Evolutionary conservation across 768 basidiomycete species (phyloP).

Genomic region (Lanmaoa rubissima): DNA sequence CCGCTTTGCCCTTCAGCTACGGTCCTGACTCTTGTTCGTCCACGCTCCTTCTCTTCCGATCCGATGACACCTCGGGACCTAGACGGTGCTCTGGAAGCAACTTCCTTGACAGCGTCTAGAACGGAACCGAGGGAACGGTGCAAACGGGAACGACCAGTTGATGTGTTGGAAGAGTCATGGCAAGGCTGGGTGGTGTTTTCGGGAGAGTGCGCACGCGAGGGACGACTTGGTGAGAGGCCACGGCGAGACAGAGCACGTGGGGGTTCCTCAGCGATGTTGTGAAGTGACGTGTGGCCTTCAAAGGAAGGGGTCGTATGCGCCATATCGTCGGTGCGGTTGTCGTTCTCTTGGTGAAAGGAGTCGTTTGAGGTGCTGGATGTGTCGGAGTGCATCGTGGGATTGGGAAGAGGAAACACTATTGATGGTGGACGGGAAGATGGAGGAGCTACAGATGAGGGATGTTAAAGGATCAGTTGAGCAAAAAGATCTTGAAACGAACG

Average conservation of each 20-base stretch:
- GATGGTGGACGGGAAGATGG: neutral
- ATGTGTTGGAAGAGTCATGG: slow-evolving; percentile 1
- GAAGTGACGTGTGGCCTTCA: slow-evolving; percentile 22
- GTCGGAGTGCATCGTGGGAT: neutral
- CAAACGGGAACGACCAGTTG: slow-evolving; percentile 13
- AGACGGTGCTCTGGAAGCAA: slow-evolving; percentile 15
- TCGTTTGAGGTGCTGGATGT: slow-evolving; percentile 5
- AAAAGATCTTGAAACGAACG: neutral
- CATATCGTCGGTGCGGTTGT: neutral
- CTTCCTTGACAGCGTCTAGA: slow-evolving; percentile 19
- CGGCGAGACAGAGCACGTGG: neutral
- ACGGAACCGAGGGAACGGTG: slow-evolving; percentile 19
- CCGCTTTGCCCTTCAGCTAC: neutral
- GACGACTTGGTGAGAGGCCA: neutral
- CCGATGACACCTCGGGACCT: slow-evolving; percentile 29
- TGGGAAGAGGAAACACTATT: neutral
- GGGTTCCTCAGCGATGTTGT: slow-evolving; percentile 32
- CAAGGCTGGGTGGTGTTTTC: neutral
- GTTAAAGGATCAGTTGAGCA: neutral
- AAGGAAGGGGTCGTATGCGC: neutral
- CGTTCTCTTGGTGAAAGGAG: slow-evolving; percentile 2
- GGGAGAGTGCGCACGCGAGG: slow-evolving; percentile 1
- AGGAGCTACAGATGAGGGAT: neutral
- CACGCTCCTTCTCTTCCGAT: slow-evolving; percentile 34
- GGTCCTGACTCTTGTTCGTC: slow-evolving; percentile 21